phyloP scores from a whole-genome alignment of 2,329 filamentous ascomycete genomes.

The Cercospora nicotianae region DNA sequence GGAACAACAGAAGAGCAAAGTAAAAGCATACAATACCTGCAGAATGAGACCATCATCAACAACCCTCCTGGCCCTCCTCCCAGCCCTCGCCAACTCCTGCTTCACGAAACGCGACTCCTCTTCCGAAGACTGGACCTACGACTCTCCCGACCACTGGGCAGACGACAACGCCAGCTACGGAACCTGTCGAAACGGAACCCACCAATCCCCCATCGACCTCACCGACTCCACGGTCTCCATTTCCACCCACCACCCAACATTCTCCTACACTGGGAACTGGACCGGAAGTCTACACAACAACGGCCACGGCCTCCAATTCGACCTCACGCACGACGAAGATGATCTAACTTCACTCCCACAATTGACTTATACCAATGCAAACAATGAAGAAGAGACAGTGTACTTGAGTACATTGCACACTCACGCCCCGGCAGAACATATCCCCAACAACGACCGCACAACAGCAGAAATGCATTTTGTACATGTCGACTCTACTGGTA shows the following conservation, averaged over 20 bases:
- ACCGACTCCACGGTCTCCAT: neutral
- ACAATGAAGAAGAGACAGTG: slow-evolving; percentile 45
- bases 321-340: slow-evolving; percentile 40
- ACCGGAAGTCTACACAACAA: slow-evolving; percentile 51
- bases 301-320: slow-evolving; percentile 51
- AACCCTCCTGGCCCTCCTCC: neutral
- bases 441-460: slow-evolving; percentile 44
- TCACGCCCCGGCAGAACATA: slow-evolving; percentile 53
- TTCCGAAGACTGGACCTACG: slow-evolving; percentile 7
- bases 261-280: slow-evolving; percentile 39
- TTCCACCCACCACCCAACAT: slow-evolving; percentile 6
- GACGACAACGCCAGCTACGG: slow-evolving; percentile 4
- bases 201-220: slow-evolving; percentile 20
- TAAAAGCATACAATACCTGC: neutral
- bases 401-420: slow-evolving; percentile 55
- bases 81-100: neutral
- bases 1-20: neutral
- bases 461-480: slow-evolving; percentile 55
- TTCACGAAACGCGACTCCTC: slow-evolving; percentile 13
- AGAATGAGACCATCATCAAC: neutral
- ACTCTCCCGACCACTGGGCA: neutral
- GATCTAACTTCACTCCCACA: slow-evolving; percentile 44
- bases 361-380: slow-evolving; percentile 39
- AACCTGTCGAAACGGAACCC: slow-evolving; percentile 17
- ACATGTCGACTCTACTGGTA: slow-evolving; percentile 46